Conservation (phyloP, 768 basidiomycete species). For the Auricularia heimuer region DNA sequence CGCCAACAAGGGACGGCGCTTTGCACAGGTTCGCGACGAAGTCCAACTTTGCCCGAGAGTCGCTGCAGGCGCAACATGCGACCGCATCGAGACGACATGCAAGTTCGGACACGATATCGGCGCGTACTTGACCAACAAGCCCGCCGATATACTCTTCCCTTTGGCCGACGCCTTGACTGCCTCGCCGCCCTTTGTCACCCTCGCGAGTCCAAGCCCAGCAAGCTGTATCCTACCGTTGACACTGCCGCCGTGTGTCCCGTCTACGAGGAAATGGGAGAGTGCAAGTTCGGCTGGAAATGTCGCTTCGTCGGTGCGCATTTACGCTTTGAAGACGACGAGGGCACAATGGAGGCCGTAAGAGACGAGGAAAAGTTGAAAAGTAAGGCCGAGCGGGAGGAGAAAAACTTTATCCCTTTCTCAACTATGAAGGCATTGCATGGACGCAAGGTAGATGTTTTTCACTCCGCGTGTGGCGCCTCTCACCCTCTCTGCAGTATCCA, state of each 20-base stretch:
- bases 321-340: constrained; percentile 31
- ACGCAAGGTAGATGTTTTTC: constrained; percentile 42
- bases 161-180: constrained; percentile 31
- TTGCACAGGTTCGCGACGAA: constrained; percentile 69
- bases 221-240: constrained; percentile 34
- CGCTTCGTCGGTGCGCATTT: constrained; percentile 80
- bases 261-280: constrained; percentile 59
- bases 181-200: constrained; percentile 41
- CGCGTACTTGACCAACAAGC: constrained; percentile 68
- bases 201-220: constrained; percentile 15
- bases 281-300: constrained; percentile 82
- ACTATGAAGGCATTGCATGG: constrained; percentile 52
- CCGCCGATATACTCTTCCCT: constrained; percentile 59
- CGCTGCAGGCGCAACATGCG: constrained; percentile 61
- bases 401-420: constrained; percentile 56
- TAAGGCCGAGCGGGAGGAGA: constrained; percentile 44
- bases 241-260: constrained; percentile 50
- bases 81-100: constrained; percentile 69
- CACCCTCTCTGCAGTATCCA: constrained; percentile 39
- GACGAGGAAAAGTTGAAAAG: constrained; percentile 53
- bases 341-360: constrained; percentile 32
- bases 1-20: constrained; percentile 74
- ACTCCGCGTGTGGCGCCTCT: constrained; percentile 1
- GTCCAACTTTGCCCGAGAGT: constrained; percentile 75
- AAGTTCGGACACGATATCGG: constrained; percentile 69